These are phyloP conservation scores for Plectranthus barbatus DNA, from an alignment of 257 asterid species.

Conservation along the genomic window DNA sequence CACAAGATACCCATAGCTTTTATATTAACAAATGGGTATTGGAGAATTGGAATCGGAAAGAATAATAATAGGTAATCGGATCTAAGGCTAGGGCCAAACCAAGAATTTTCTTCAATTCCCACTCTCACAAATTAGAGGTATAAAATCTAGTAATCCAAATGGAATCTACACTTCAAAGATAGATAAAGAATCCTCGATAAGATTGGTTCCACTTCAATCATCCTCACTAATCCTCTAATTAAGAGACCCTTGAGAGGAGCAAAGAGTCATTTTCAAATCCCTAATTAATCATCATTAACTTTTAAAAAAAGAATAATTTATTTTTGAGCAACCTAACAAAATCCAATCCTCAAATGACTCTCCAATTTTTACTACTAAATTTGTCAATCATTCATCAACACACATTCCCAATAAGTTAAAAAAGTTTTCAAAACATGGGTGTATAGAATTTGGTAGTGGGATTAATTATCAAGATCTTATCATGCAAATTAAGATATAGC, in stretches of 20 bases:
- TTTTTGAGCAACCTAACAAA: not conserved
- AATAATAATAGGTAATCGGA: conserved; percentile 16
- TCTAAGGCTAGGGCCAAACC: conserved; percentile 12
- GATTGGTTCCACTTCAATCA: conserved; percentile 23
- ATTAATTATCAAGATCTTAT: conserved; percentile 14
- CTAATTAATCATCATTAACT: not conserved
- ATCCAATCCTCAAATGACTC: not conserved
- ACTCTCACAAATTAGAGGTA: conserved; percentile 22
- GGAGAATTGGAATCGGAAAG: conserved; percentile 21
- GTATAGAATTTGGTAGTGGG: conserved; percentile 13
- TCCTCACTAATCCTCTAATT: conserved; percentile 19
- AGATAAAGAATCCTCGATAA: conserved; percentile 24
- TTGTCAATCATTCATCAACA: conserved; percentile 4
- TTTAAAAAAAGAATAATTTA: not conserved
- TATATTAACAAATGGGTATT: conserved; percentile 3
- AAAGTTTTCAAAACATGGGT: no score
- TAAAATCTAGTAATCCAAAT: conserved; percentile 43
- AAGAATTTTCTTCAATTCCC: not conserved
- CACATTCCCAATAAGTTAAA: conserved; percentile 1
- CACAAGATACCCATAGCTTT: conserved; percentile 9
- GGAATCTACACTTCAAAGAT: conserved; percentile 36
- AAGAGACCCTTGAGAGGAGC: conserved; percentile 15
- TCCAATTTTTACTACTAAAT: not conserved
- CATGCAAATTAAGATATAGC: conserved; percentile 3
- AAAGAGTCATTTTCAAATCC: conserved; percentile 8